Percentiles rank a stretch among this genome's conserved stretches.
These are phyloP conservation scores for Suillus decipiens DNA, from an alignment of 768 basidiomycete species.

Conservation along the genomic window DNA sequence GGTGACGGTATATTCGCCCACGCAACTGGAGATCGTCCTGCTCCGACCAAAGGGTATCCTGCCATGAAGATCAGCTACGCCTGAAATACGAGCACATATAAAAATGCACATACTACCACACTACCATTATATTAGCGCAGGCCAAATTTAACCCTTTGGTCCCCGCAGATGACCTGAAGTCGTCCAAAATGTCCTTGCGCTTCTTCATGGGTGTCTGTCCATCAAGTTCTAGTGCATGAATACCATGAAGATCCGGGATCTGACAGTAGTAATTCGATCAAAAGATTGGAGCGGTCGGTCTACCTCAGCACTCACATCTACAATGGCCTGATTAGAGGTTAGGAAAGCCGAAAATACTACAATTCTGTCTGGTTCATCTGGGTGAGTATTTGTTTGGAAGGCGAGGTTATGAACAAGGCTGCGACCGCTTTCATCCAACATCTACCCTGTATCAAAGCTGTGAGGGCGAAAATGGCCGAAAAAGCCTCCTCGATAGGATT, in stretches of 20 bases:
- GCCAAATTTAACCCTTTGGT: not conserved
- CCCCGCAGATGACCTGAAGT: not conserved
- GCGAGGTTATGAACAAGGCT: not conserved
- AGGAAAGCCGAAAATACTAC: no score
- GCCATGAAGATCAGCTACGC: not conserved
- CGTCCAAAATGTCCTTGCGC: not conserved
- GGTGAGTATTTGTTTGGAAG: not conserved
- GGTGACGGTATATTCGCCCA: not conserved
- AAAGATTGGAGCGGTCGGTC: not conserved
- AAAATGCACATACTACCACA: not conserved
- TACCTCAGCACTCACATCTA: not conserved
- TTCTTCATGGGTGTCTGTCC: slow-evolving; percentile 1
- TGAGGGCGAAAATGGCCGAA: no score
- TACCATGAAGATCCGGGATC: not conserved
- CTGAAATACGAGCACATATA: not conserved
- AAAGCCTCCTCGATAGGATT: no score
- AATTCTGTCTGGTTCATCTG: no score
- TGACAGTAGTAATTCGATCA: not conserved
- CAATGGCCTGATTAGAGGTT: not conserved
- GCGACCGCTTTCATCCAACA: not conserved
- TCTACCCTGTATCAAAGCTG: no score
- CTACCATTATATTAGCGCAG: not conserved
- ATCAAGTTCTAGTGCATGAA: not conserved
- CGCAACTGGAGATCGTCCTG: not conserved
- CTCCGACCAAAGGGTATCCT: slow-evolving; percentile 1